phyloP scores from a whole-genome alignment of 2,329 filamentous ascomycete species.

The Colletotrichum brevisporum region DNA sequence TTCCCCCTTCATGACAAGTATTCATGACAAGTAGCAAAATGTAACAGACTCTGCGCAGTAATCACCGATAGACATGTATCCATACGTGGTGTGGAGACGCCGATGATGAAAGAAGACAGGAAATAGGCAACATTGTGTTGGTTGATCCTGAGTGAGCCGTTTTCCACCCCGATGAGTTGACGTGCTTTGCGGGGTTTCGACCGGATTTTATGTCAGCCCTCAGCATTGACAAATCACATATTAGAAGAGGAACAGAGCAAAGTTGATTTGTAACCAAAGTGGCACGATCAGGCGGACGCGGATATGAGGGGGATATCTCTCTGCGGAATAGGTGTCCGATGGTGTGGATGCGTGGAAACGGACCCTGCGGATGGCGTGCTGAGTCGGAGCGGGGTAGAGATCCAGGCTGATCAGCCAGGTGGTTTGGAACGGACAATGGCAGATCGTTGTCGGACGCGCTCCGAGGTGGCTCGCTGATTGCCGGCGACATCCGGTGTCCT shows the following conservation, averaged over 20 bases:
- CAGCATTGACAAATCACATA: neutral
- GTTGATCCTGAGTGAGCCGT: neutral
- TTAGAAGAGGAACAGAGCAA: too few relatives aligned
- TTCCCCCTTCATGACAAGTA: too few relatives aligned
- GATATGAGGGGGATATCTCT: neutral
- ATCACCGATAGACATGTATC: neutral
- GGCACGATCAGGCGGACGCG: slow-evolving; percentile 11
- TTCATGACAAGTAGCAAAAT: too few relatives aligned
- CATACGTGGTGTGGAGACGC: neutral
- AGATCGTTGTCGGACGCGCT: neutral
- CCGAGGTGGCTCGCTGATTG: neutral
- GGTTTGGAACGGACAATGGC: neutral
- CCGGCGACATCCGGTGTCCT: slow-evolving; percentile 20
- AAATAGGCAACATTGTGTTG: neutral
- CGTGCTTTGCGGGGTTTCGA: slow-evolving; percentile 14
- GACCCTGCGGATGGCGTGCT: slow-evolving; percentile 21
- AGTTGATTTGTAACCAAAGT: slow-evolving; percentile 34
- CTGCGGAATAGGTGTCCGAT: neutral
- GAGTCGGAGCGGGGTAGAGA: slow-evolving; percentile 23
- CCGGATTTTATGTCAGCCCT: neutral
- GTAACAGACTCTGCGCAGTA: neutral
- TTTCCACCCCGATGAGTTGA: neutral
- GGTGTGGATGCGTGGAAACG: slow-evolving; percentile 33
- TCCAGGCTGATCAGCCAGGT: neutral
- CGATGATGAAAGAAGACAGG: neutral